Conservation (phyloP, 208 protist species). For the Trypanosoma avium region DNA sequence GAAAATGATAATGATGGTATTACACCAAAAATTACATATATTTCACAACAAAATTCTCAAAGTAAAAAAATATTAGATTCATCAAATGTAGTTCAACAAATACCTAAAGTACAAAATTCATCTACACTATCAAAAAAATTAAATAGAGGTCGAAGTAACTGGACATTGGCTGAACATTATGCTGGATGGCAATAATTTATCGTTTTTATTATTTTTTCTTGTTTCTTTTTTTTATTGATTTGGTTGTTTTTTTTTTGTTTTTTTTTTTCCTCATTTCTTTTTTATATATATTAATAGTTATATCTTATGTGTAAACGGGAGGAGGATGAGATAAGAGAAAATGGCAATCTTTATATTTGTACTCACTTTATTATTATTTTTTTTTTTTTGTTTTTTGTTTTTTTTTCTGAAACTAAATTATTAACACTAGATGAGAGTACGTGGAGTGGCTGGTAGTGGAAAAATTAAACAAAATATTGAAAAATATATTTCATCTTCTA, state of each 20-base stretch:
- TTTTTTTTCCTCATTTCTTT: neutral
- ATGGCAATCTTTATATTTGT: too few relatives aligned
- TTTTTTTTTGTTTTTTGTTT: too few relatives aligned
- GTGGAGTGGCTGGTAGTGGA: too few relatives aligned
- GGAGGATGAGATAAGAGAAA: too few relatives aligned
- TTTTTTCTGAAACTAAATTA: too few relatives aligned
- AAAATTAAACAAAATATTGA: too few relatives aligned
- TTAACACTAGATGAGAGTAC: too few relatives aligned
- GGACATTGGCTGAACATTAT: slow-evolving; percentile 18
- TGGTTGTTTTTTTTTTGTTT: neutral
- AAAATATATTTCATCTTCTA: too few relatives aligned
- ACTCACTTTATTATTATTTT: too few relatives aligned
- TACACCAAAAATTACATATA: slow-evolving; percentile 11
- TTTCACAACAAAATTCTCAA: neutral
- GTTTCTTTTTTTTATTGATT: neutral
- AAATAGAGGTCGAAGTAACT: neutral
- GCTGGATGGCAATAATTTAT: slow-evolving; percentile 3
- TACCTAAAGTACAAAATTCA: neutral
- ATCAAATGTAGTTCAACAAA: neutral
- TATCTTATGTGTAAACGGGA: slow-evolving; percentile 1
- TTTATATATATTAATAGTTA: neutral
- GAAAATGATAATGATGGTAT: neutral
- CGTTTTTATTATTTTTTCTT: neutral
- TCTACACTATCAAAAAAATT: neutral
- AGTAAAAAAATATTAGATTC: neutral